Conservation (phyloP, 2,329 filamentous ascomycete genomes). For the Ophiocordyceps sinensis region DNA sequence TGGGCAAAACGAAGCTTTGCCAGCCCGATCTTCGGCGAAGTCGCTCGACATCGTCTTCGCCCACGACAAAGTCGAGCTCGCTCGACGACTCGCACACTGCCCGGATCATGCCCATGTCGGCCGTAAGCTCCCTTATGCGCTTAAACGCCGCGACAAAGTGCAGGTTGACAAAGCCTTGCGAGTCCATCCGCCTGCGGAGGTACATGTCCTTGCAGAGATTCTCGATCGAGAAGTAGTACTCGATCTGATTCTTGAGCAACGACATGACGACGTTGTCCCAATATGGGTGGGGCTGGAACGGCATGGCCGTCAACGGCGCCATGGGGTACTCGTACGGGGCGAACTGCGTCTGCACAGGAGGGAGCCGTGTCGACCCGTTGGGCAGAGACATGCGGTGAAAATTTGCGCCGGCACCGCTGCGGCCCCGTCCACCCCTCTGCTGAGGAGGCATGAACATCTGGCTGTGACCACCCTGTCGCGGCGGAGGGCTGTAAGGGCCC, state of each 20-base stretch:
- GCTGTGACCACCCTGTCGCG: slow-evolving; percentile 23
- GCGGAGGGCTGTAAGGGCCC: slow-evolving; percentile 29
- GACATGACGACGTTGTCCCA: slow-evolving; percentile 32
- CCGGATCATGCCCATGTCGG: slow-evolving; percentile 59
- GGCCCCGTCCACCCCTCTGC: slow-evolving; percentile 20
- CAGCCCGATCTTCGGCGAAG: slow-evolving; percentile 63
- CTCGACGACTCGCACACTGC: slow-evolving; percentile 59
- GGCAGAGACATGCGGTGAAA: slow-evolving; percentile 26
- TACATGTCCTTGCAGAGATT: slow-evolving; percentile 91
- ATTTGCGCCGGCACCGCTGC: slow-evolving; percentile 16
- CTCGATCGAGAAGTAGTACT: slow-evolving; percentile 95
- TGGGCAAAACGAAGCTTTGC: slow-evolving; percentile 63
- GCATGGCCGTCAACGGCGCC: slow-evolving; percentile 21
- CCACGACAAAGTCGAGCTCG: slow-evolving; percentile 58
- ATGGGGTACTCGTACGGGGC: slow-evolving; percentile 24
- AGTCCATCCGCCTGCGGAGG: slow-evolving; percentile 84
- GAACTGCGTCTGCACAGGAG: slow-evolving; percentile 21
- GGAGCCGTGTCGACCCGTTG: slow-evolving; percentile 19
- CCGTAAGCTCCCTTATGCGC: slow-evolving; percentile 35
- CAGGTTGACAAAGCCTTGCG: slow-evolving; percentile 78
- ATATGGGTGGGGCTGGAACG: slow-evolving; percentile 28
- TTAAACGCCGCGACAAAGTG: slow-evolving; percentile 74
- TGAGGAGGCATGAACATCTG: slow-evolving; percentile 17
- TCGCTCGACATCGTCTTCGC: slow-evolving; percentile 65
- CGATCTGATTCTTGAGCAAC: slow-evolving; percentile 40